These are phyloP conservation scores for Grifola frondosa DNA, from an alignment of 1,284 basidiomycete genomes.

Conservation along the genomic window DNA sequence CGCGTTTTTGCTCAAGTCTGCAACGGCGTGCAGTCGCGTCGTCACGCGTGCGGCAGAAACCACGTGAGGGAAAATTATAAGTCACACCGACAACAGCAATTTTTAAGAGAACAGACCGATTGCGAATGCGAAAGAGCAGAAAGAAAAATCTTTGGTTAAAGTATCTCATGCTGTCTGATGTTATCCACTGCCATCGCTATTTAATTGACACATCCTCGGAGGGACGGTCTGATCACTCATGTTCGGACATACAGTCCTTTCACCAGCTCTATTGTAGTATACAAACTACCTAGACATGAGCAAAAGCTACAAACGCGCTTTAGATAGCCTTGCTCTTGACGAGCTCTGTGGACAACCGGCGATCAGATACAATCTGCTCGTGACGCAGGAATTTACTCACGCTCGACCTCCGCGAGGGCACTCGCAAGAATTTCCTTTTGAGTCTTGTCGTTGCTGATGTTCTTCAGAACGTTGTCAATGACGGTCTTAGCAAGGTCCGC, in stretches of 20 bases:
- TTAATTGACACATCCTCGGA: too few relatives aligned
- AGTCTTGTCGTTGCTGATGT: constrained; percentile 86
- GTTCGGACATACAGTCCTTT: constrained; percentile 6
- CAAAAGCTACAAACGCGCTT: constrained; percentile 11
- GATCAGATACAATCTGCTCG: constrained; percentile 12
- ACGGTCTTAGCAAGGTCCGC: constrained; percentile 84
- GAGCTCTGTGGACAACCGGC: constrained; percentile 46
- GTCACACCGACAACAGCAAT: too few relatives aligned
- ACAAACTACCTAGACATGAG: constrained; percentile 4
- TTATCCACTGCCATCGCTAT: too few relatives aligned
- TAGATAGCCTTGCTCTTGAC: constrained; percentile 73
- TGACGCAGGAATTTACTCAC: constrained; percentile 52
- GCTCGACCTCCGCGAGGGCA: constrained; percentile 90
- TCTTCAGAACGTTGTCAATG: constrained; percentile 83
- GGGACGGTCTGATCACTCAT: too few relatives aligned
- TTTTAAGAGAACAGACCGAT: too few relatives aligned
- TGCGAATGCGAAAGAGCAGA: too few relatives aligned
- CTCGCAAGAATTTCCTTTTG: constrained; percentile 89
- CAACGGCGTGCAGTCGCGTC: too few relatives aligned
- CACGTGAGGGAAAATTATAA: too few relatives aligned
- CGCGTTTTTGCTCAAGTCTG: not conserved
- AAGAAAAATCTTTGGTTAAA: too few relatives aligned
- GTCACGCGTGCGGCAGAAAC: too few relatives aligned
- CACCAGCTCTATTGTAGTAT: constrained; percentile 7
- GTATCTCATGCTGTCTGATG: too few relatives aligned